Conservation (phyloP, 371 early-diverging fungal genomes). For the Dichotomocladium elegans region DNA sequence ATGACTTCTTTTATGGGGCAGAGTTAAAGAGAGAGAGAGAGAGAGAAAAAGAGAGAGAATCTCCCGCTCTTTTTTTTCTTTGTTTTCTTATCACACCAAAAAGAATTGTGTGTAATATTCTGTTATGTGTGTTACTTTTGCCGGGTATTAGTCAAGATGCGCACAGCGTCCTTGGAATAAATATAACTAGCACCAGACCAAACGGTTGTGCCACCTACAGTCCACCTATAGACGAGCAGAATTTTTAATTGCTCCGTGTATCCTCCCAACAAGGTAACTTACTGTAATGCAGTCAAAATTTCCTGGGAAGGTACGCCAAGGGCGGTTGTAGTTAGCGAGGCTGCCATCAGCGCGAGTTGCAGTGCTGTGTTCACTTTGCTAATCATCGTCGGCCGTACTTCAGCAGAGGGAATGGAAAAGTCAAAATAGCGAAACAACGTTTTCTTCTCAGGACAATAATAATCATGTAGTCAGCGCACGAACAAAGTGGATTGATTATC, state of each 20-base stretch:
- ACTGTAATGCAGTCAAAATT: slow-evolving; percentile 39
- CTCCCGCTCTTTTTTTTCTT: background rate
- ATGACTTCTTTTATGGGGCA: background rate
- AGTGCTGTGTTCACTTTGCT: slow-evolving; percentile 92
- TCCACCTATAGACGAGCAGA: slow-evolving; percentile 36
- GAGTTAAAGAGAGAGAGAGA: background rate
- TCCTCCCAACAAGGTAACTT: slow-evolving; percentile 6
- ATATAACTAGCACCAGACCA: slow-evolving; percentile 79
- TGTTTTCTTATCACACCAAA: too few relatives aligned
- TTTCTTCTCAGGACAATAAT: slow-evolving; percentile 47
- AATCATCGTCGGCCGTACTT: slow-evolving; percentile 84
- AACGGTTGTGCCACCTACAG: slow-evolving; percentile 79
- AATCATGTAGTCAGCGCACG: too few relatives aligned
- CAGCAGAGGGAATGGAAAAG: slow-evolving; percentile 85
- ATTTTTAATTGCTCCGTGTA: background rate
- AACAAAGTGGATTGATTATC: too few relatives aligned
- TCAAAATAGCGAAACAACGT: slow-evolving; percentile 86
- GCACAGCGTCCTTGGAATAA: slow-evolving; percentile 72
- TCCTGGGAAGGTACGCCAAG: slow-evolving; percentile 28
- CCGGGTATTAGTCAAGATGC: slow-evolving; percentile 44
- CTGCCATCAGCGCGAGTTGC: slow-evolving; percentile 79
- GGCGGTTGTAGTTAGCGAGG: slow-evolving; percentile 56
- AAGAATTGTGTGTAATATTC: too few relatives aligned
- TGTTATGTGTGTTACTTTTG: slow-evolving; percentile 2
- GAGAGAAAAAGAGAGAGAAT: background rate